Evolutionary conservation across 805 yeast genomes (phyloP), one percentile per base, ranked within the genome.

Genomic region (Kockiozyma suomiensis): DNA sequence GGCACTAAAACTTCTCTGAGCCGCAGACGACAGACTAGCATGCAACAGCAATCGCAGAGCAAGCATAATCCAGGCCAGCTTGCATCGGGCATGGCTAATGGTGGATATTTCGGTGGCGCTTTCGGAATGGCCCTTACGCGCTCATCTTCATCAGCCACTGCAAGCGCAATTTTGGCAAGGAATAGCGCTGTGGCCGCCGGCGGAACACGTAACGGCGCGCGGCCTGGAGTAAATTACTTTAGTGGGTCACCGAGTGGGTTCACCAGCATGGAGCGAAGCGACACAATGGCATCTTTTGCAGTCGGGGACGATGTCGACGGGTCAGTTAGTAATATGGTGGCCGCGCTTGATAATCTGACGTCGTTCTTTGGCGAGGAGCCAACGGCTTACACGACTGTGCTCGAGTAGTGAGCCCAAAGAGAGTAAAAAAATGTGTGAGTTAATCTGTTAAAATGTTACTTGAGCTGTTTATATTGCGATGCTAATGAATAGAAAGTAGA

Each of bases 241-340:
- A 13, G 45, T 23, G 30, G 53, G 26, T 33, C 38, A 40, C 50
- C 50, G 3, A 41, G 30, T 23, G 43, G 45, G 6, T 50, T 38
- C n/a, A 26, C 23, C n/a, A 23, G 53, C 40, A 37, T 59, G 65
- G 72, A 69, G 12, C 47, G 71, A 15, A 64, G 74, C 12, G 87
- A 85, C 61, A 71, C 80, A 15, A 77, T 75, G 0, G 81, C 58
- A 6, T 64, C 69, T 42, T 57, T 47, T 50, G 59, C 85, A 0
- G 25, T 56, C 13, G 81, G 77, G 8, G 72, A 73, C n/a, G 73
- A 83, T 55, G 84, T 80, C 37, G 90, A 86, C 58, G 89, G 87
- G 0, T 86, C 96, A 0, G 78, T 91, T 68, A 88, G 92, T 69
- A 87, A 90, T 69, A 90, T 91, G 88, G 87, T 96, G 86, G 96